Percentiles rank a stretch among this genome's conserved stretches.
Evolutionary conservation across 2,329 filamentous ascomycete genomes (phyloP).

Genomic region (Aspergillus pseudonomiae): DNA sequence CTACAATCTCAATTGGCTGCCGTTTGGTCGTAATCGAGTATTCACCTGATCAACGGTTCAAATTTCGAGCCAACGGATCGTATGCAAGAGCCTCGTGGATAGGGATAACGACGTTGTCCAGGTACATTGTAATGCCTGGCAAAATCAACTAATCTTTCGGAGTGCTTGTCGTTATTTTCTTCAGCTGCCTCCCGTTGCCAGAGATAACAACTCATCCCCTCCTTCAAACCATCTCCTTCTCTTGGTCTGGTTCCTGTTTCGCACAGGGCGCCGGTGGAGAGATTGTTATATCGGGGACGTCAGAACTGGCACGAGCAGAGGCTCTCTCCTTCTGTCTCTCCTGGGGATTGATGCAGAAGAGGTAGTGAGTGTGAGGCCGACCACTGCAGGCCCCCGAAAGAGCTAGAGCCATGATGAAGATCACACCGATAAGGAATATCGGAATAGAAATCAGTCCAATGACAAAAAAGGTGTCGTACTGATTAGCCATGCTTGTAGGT

Average conservation of each 20-base stretch:
- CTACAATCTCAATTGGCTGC: neutral
- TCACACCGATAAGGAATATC: conserved; percentile 47
- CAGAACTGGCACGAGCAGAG: neutral
- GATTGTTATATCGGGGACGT: neutral
- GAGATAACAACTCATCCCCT: neutral
- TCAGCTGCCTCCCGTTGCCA: neutral
- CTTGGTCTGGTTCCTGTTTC: neutral
- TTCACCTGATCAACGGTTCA: neutral
- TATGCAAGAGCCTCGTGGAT: neutral
- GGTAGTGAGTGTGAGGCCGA: conserved; percentile 15
- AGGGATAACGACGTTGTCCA: neutral
- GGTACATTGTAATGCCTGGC: neutral
- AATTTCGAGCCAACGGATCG: neutral
- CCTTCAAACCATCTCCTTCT: conserved; percentile 1
- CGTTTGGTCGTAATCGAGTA: neutral
- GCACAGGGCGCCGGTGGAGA: neutral
- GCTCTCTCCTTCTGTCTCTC: neutral
- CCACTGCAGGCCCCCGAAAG: conserved; percentile 41
- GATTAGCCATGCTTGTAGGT: conserved; percentile 30
- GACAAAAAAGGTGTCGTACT: conserved; percentile 42
- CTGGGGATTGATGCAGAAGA: conserved; percentile 25
- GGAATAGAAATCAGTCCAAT: conserved; percentile 52
- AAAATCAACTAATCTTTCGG: neutral
- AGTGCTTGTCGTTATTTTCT: neutral
- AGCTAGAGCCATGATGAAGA: conserved; percentile 42